Evolutionary conservation across 2,329 filamentous ascomycete genomes (phyloP).

Genomic region (Alternaria brassicicola): DNA sequence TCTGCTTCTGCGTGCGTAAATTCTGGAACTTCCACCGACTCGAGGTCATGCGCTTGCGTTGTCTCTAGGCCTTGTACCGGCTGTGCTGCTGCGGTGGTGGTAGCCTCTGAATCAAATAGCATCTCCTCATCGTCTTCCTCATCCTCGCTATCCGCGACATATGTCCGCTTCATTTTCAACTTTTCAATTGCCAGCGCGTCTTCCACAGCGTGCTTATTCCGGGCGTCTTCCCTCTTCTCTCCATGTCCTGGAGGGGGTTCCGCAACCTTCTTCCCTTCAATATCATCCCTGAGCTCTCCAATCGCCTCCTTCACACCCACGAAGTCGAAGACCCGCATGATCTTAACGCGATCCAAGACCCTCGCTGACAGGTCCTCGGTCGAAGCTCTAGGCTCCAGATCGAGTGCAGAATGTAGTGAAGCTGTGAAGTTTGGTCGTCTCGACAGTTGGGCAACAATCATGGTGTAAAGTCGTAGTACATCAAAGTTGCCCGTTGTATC

Average conservation of each 20-base stretch:
- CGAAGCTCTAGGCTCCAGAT: not conserved
- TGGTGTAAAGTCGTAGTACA: constrained; percentile 48
- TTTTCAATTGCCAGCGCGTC: not conserved
- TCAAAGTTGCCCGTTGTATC: constrained; percentile 56
- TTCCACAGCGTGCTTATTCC: constrained; percentile 5
- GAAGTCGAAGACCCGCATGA: constrained; percentile 60
- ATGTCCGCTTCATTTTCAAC: constrained; percentile 24
- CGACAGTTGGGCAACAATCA: constrained; percentile 33
- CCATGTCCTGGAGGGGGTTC: constrained; percentile 24
- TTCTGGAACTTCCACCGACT: not conserved
- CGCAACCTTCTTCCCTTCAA: constrained; percentile 25
- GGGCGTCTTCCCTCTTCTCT: constrained; percentile 6
- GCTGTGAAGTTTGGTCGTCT: constrained; percentile 1
- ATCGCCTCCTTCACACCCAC: constrained; percentile 56
- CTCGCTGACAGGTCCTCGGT: constrained; percentile 41
- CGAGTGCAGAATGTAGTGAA: not conserved
- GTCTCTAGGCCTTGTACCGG: not conserved
- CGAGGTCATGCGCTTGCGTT: not conserved
- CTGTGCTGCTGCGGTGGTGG: not conserved
- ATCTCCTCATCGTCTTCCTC: constrained; percentile 49
- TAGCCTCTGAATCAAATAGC: constrained; percentile 38
- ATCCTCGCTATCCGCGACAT: constrained; percentile 45
- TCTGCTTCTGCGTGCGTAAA: not conserved
- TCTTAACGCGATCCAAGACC: constrained; percentile 53
- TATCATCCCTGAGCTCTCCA: constrained; percentile 50